Base-by-base conservation (phyloP, 1,284 basidiomycete species). In the Apiotrichum domesticum region DNA sequence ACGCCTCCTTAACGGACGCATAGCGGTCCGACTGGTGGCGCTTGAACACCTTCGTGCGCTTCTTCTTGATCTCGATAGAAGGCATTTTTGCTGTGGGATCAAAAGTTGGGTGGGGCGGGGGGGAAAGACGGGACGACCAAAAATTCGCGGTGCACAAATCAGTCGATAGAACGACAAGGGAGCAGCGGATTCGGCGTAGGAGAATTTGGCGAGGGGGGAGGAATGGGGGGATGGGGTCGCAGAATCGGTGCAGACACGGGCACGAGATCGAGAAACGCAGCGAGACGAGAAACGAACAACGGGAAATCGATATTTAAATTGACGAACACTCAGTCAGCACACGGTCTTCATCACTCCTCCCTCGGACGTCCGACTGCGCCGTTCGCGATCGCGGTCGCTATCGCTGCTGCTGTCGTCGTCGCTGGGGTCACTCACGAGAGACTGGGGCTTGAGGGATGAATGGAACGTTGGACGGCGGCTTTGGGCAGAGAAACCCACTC, bases 1-100 rank as follows among this genome's bases (percentile, higher is more conserved):
- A 97, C 83, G 88, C 82, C 83, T 94, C 91, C 84, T 93, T 93
- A 68, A 97, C 92, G 66, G 86, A 81, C 77, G 88, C 84, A 82
- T 95, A 97, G 76, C 94, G 87, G 82, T 96, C 93, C 57, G 90
- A 94, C 80, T 97, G 93, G 80, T 96, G 93, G 79, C 93, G 90
- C 89, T 94, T 95, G 89, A 96, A 95, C 73, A 81, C 80, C 81
- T 89, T 91, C 69, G 92, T 95, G 78, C 90, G 87, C 83, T 97
- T 97, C 84, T 95, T 95, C 80, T 96, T 84, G 77, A 95, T 91
- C 67, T 87, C 87, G 66, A 89, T 87, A 80, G 87, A 78, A 80
- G 71, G 83, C 88, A 92, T 92, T 79, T 77, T 76, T 79, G 62
- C 65, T 68, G 61, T 46, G 35, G 43, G 34, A 35, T 14, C 34